Evolutionary conservation across 2,329 filamentous ascomycete genomes (phyloP), one percentile per base, ranked within the genome.

Genomic region (Microdochium nivale): DNA sequence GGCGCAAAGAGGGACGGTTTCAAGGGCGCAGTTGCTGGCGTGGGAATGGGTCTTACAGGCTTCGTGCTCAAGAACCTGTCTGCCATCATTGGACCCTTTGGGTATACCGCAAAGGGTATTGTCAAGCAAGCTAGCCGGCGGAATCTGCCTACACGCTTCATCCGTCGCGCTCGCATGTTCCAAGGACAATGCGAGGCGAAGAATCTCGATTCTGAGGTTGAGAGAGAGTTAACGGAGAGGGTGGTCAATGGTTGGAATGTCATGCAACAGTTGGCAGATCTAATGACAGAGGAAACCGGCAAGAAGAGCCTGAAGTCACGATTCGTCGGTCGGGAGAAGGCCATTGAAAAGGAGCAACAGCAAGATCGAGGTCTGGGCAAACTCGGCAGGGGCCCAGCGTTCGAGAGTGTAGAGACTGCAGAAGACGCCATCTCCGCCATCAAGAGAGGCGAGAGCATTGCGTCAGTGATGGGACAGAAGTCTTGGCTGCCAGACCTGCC

Each of bases 51-150:
- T 1, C 57, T 86, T 8, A 79, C 76, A 1, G 83, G 84, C 0
- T 76, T 86, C 24, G 72, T 86, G 2, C 70, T 87, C 25, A 87
- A 87, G 63, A 78, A 84, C 49, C 72, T 86, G 5, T 74, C 82
- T 0, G 84, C 83, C 5, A 52, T 85, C 1, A 62, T 84, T 1
- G 81, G 82, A 0, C 81, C 81, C 0, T 58, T 81, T 2, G 82
- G 81, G 0, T 87, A 83, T 58, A 75, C 79, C 0, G 71, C 85
- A 55, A 85, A 87, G 60, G 84, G 84, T 0, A 62, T 85, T 0
- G 74, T 80, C 30, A 84, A 84, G 57, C 79, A 87, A 60, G 65
- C 74, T 1, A 70, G 76, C 54, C 76, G 81, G 33, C 65, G 70
- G 10, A 73, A 73, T 51, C 75, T 78, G 54, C 80, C 81, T 0